Evolutionary conservation across 2,329 filamentous ascomycete species (phyloP), one percentile per base, ranked within the genome.

Genomic region (Pezicula carpinea): DNA sequence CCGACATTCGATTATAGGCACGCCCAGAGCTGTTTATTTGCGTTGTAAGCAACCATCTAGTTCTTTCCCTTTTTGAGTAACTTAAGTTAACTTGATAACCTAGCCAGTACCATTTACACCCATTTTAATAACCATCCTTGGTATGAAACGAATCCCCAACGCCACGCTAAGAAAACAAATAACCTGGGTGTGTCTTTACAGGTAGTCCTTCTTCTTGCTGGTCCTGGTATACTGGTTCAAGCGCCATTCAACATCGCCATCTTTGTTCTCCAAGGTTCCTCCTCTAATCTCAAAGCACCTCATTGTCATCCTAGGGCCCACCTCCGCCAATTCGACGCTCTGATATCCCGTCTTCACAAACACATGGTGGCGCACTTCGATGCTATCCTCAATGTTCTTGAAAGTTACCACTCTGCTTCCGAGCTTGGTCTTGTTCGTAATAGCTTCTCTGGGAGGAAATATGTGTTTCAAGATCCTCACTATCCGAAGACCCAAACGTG

Each of bases 241-340:
- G 53, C 93, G 87, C 93, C 93, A 99, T 69, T 99, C 93, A 4
- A 95, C 83, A 68, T 99, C 93, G 4, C 92, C 92, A 56, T 95
- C 88, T 67, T 95, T 95, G 62, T 91, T 95, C 64, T 97, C 93
- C 50, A 96, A 72, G 4, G 92, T 95, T 14, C 93, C 92, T 44
- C 85, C 85, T 39, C 91, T 79, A 52, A 99, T 96, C 71, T 97
- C 89, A 63, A 97, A 99, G 44, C 90, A 73, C 56, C 89, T 78
- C 89, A 97, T 93, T n/a, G 90, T 96, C 89, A 97, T 96, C 48
- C 93, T 78, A 1, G 93, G 93, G 0, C 92, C 90, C 43, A 95
- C 89, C 66, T 96, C 90, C 13, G 87, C 85, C 58, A 96, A 69
- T 66, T 95, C 90, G 3, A 97, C 89, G 49, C 85, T 88, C 62